Evolutionary conservation across 2,329 filamentous ascomycete genomes (phyloP), one percentile per base, ranked within the genome.

Genomic region (Sporothrix dimorphospora): DNA sequence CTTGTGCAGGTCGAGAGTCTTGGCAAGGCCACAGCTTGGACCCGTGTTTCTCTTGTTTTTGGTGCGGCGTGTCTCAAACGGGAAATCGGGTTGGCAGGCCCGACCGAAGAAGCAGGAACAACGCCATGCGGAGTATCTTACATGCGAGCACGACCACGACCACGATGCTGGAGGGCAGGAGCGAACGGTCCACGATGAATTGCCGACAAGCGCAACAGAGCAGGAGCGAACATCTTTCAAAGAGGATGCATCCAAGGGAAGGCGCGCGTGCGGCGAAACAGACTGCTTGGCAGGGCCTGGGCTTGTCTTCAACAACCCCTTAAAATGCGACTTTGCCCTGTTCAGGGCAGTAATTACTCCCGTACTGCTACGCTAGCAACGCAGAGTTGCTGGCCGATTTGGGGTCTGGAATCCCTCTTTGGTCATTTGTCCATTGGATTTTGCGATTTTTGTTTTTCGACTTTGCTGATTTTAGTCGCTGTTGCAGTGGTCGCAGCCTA

Each of bases 31-130:
- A 42, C 19, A 42, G 57, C n/a, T 19, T 42, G 34, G 34, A 42
- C 57, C n/a, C 34, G 57, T 61, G 57, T 61, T 65, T 47, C 40
- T 63, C 47, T n/a, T 42, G 27, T 34, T 63, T 63, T 63, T 45
- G 38, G 59, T 65, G 38, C 40, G 14, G n/a, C 40, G 21, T 45
- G 27, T 65, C 59, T 27, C 40, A 45, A 65, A 65, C 38, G 38
- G 40, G 40, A 65, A 65, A 47, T 21, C 61, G 16, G 49, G 11
- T 14, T 30, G 24, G 61, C 21, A 47, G 21, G 24, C 3, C 40
- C 40, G 38, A 6, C 61, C 40, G n/a, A 65, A 47, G 14, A 27
- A 14, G 61, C 40, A 65, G 45, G 61, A 65, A 47, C 61, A 16
- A 47, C 21, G n/a, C 14, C n/a, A 4, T 16, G 59, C 40, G 40